phyloP scores from a whole-genome alignment of 225 moss, liverwort and hornwort species.

The Bryum argenteum region DNA sequence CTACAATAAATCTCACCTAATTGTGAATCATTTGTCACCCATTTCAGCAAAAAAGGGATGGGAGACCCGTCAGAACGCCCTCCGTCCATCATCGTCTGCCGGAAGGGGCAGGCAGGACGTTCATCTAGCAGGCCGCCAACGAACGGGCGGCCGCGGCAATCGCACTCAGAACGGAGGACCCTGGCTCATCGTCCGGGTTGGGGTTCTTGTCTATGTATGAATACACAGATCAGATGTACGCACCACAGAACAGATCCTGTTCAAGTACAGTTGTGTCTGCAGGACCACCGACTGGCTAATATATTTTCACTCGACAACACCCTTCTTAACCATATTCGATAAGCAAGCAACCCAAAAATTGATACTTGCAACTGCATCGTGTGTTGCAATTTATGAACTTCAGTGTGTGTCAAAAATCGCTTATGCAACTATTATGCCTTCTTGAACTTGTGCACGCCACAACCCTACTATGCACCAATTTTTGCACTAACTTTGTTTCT shows the following conservation, averaged over 20 bases:
- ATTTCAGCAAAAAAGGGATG: no score
- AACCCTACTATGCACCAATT: no score
- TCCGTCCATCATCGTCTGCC: conserved; percentile 8
- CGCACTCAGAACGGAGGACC: conserved; percentile 18
- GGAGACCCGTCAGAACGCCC: neutral
- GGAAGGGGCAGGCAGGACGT: conserved; percentile 2
- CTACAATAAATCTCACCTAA: no score
- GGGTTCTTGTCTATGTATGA: neutral
- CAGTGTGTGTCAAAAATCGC: no score
- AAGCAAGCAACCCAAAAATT: no score
- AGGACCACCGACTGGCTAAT: fast-evolving
- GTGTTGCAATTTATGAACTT: no score
- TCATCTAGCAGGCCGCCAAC: conserved; percentile 11
- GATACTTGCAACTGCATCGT: no score
- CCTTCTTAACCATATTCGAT: neutral
- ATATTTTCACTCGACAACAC: neutral
- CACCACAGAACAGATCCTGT: no score
- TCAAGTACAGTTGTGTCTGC: neutral
- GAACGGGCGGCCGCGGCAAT: neutral
- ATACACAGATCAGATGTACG: conserved; percentile 8
- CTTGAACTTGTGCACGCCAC: no score
- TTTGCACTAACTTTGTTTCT: no score
- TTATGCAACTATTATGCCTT: no score
- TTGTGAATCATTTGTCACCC: no score
- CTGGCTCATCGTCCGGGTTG: conserved; percentile 10